Conservation (phyloP, 768 basidiomycete species). For the Boletus coccyginus region DNA sequence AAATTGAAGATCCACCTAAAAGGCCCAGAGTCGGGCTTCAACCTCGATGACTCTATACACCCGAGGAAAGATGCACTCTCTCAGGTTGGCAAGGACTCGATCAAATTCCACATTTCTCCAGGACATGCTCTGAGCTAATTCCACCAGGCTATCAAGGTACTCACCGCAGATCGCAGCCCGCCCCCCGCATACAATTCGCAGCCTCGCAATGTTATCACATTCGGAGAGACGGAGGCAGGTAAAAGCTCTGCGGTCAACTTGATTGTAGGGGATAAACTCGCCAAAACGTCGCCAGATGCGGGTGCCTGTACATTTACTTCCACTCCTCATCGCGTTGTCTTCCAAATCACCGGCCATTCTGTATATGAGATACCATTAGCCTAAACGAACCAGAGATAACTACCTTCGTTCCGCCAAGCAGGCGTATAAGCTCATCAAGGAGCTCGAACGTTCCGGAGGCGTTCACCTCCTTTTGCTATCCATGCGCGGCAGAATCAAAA, state of each 20-base stretch:
- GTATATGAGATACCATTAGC: conserved; percentile 33
- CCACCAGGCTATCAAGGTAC: conserved; percentile 1
- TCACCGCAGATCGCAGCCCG: not conserved
- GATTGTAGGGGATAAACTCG: conserved; percentile 27
- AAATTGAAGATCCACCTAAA: not conserved
- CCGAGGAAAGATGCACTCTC: conserved; percentile 4
- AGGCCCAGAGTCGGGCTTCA: not conserved
- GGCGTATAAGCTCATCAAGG: conserved; percentile 33
- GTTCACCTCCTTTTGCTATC: conserved; percentile 40
- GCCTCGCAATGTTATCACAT: conserved; percentile 25
- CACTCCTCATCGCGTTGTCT: conserved; percentile 24
- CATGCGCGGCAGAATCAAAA: conserved; percentile 38
- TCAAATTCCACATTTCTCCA: not conserved
- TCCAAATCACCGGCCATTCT: conserved; percentile 11
- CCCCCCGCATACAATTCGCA: conserved; percentile 18
- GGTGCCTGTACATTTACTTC: conserved; percentile 35
- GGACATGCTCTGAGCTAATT: not conserved
- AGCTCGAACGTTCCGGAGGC: conserved; percentile 32
- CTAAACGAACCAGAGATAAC: conserved; percentile 28
- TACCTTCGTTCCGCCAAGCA: conserved; percentile 29
- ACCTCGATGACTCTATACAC: conserved; percentile 2
- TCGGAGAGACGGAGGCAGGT: conserved; percentile 29
- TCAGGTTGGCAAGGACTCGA: not conserved
- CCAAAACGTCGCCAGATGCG: conserved; percentile 31
- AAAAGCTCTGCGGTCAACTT: conserved; percentile 45